A percentile compares a stretch with the other conserved stretches of the same genome.
These are phyloP conservation scores for Ganoderma boninense DNA, from an alignment of 1,284 basidiomycete species.

Conservation along the genomic window DNA sequence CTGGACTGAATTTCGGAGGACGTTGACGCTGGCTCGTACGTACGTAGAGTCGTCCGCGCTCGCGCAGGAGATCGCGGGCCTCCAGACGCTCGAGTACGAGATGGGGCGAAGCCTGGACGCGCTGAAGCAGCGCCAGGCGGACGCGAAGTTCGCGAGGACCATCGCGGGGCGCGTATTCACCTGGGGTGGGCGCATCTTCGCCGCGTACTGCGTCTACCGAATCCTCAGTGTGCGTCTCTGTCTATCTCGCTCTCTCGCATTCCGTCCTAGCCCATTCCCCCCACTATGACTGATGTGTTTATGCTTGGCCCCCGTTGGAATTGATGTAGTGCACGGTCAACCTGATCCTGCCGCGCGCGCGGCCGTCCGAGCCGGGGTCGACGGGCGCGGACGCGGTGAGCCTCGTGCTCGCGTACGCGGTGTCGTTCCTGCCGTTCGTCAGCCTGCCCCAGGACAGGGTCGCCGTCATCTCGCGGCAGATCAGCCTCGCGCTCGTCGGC, in stretches of 20 bases:
- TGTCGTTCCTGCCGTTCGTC: slow-evolving; percentile 56
- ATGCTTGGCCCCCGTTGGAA: no score
- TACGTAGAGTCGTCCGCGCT: slow-evolving; percentile 44
- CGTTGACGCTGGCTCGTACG: neutral
- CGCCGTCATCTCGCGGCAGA: slow-evolving; percentile 64
- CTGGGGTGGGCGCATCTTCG: slow-evolving; percentile 61
- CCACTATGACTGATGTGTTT: no score
- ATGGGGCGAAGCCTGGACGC: slow-evolving; percentile 67
- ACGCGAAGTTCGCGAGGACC: slow-evolving; percentile 61
- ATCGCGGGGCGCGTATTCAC: slow-evolving; percentile 60
- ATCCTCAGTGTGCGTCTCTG: slow-evolving; percentile 70
- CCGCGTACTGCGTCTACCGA: slow-evolving; percentile 73
- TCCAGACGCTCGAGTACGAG: slow-evolving; percentile 72
- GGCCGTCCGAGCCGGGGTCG: slow-evolving; percentile 41
- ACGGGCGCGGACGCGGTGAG: slow-evolving; percentile 70
- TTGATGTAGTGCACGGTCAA: slow-evolving; percentile 63
- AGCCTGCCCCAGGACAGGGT: slow-evolving; percentile 42
- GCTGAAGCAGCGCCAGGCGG: slow-evolving; percentile 57
- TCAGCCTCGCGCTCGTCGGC: slow-evolving; percentile 75
- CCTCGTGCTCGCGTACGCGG: slow-evolving; percentile 58
- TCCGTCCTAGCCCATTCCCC: no score
- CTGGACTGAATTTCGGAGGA: neutral
- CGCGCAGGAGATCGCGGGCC: slow-evolving; percentile 64
- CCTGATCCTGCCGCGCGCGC: slow-evolving; percentile 52
- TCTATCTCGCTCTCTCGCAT: no score